Conservation (phyloP, 805 yeast genomes). For the Candida nemodendra region DNA sequence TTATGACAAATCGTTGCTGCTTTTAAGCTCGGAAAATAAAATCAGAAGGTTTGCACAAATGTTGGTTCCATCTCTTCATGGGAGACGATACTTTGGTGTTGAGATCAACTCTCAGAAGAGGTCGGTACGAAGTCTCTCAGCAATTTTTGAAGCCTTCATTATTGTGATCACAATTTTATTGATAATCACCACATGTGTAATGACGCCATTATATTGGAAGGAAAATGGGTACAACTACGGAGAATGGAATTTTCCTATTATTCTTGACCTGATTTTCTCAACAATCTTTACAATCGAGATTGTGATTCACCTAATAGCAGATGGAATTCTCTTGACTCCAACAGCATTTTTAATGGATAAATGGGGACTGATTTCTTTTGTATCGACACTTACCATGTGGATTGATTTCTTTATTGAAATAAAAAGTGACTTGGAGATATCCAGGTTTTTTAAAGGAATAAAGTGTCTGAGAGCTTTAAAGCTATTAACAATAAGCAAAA, state of each 20-base stretch:
- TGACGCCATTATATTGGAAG: conserved; percentile 67
- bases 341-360: conserved; percentile 72
- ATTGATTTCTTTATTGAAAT: conserved; percentile 60
- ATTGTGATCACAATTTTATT: conserved; percentile 57
- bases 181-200: conserved; percentile 67
- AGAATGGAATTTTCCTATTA: conserved; percentile 56
- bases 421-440: conserved; percentile 46
- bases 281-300: conserved; percentile 63
- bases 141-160: conserved; percentile 48
- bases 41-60: conserved; percentile 67
- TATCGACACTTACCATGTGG: conserved; percentile 73
- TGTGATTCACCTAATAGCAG: conserved; percentile 68
- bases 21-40: conserved; percentile 60
- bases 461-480: conserved; percentile 81
- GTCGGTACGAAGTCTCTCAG: conserved; percentile 36
- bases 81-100: conserved; percentile 48
- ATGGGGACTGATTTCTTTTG: conserved; percentile 74
- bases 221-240: conserved; percentile 27
- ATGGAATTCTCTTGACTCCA: conserved; percentile 75
- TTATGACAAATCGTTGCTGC: conserved; percentile 61
- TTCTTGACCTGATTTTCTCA: conserved; percentile 55
- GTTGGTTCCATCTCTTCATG: conserved; percentile 65
- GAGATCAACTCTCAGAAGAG: neutral
- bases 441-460: conserved; percentile 70
- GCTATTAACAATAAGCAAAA: conserved; percentile 66